Base-by-base conservation (phyloP, 352 stramenopile genomes). In the Phytophthora europaea region DNA sequence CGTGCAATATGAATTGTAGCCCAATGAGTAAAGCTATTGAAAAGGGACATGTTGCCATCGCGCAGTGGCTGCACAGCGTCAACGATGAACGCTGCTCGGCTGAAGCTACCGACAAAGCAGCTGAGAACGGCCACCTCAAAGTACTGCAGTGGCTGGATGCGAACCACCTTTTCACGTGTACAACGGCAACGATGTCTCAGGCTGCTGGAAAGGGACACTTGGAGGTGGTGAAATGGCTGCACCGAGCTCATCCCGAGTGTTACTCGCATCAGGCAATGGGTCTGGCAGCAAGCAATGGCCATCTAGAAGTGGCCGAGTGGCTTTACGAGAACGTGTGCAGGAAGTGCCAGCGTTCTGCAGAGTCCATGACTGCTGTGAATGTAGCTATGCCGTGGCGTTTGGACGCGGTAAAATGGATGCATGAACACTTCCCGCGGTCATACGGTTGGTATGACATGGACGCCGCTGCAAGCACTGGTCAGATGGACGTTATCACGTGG, bases 401-500 rank as follows among this genome's bases (percentile, higher is more conserved):
- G 23, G 23, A 57, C 26, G 16, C 10, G 9, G 10, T 57, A 9
- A 23, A 22, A 22, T 57, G 51, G 51, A 13, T 40, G 2, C 13
- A 22, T 23, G 51, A 57, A 36, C 22, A 38, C 16, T 57, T 22
- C 16, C 51, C 51, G 0, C 3, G 7, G 16, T 6, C 23, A 23
- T 33, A 26, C 13, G 18, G 13, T 48, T 9, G 16, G 0, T 40
- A 13, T 9, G 51, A 2, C 12, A 57, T 40, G 22, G 26, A 57
- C 20, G 13, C 6, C 16, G 51, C 51, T 38, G 51, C 51, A 22
- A 16, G 2, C 13, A 22, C 5, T 36, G 51, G 51, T 8, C 23
- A 38, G 12, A 22, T 57, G 22, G 51, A 57, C 5, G 15, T 57
- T 33, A 36, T 57, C 51, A 57, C 22, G 51, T 57, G 51, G 51